Evolutionary conservation across 352 stramenopile genomes (phyloP), one percentile per base, ranked within the genome.

Genomic region (Phytophthora agathidicida): DNA sequence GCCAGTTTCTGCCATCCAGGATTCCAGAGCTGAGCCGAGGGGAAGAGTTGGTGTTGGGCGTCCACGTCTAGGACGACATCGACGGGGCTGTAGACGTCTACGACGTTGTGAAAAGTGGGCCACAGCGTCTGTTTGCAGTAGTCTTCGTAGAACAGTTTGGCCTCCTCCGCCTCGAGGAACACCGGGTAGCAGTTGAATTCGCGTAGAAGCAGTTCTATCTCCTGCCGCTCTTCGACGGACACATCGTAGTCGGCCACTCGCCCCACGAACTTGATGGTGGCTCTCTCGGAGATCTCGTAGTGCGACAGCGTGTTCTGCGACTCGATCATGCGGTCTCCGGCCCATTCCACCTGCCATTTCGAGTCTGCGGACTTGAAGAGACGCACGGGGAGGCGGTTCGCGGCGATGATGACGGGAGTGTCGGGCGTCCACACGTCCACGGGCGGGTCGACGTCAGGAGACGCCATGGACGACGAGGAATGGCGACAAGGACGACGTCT

Each of bases 51-150:
- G 9, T 61, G 43, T 53, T 74, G 65, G 2, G 62, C 64, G n/a
- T 73, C 56, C 0, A 58, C 53, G 13, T 80, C 75, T 2, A 85
- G 35, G 4, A 91, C 65, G 8, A 91, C 80, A 26, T 92, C 80
- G n/a, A 89, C 72, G 7, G 84, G 76, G 43, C 72, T 88, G 66
- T 93, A 93, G 9, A 91, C 73, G 53, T 98, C 96, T 20, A 98
- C 84, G 7, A 98, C 90, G 71, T 99, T 98, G 75, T 99, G 96
- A 63, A 99, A 95, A 26, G 97, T 91, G 6, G 96, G 95, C 96
- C 96, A 99, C 10, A 99, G 85, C 7, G 98, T 89, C 52, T 96
- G 89, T 73, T 99, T 99, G 80, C 96, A 99, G 73, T 98, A 99
- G 39, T 91, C 88, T 73, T 98, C 93, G 41, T 90, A 93, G 56